Base-by-base conservation (phyloP, 768 basidiomycete genomes). In the Boletus rubescentipes region DNA sequence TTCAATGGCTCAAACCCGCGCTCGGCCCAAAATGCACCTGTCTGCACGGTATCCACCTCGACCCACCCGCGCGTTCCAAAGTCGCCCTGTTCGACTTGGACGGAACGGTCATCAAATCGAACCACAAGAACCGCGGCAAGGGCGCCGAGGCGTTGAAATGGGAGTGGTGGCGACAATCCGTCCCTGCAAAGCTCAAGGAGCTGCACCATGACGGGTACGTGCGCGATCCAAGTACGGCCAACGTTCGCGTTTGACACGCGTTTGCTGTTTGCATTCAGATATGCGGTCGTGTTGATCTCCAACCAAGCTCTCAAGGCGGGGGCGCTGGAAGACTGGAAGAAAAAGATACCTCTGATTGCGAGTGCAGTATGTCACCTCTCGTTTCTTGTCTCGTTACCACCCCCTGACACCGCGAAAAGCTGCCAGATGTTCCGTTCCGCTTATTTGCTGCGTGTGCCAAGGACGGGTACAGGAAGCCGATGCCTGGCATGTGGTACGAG, bases 81-180 rank as follows among this genome's bases (percentile, higher is more conserved):
- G 80, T 93, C 31, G 88, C 90, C 10, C 80, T 85, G 12, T 89
- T 94, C 57, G 94, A 97, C 67, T 73, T 97, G 21, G 94, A 97
- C 65, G 92, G 90, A 3, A 94, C 92, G 0, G 61, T 95, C 54
- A 93, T 97, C 67, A 87, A 85, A 59, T 66, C 47, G 44, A 63
- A 53, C 45, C 57, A 44, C 46, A 65, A 47, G 32, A 55, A 51
- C 41, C 75, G 77, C 23, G 72, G 72, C 23, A 73, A 73, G 43
- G 68, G 67, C 30, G 63, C 67, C 21, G 46, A 60, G 1, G 65
- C 75, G 5, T 61, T 67, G 2, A 62, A 67, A 34, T 84, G 71
- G 53, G 80, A 78, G 54, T 88, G 91, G 89, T 94, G 92, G 91
- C 72, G 82, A 56, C 63, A 77, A 0, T 64, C 63, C 15, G 83